A percentile compares a stretch with the other conserved stretches of the same genome.
These are phyloP conservation scores for Talaromyces marneffei DNA, from an alignment of 2,329 filamentous ascomycete genomes.

Conservation along the genomic window DNA sequence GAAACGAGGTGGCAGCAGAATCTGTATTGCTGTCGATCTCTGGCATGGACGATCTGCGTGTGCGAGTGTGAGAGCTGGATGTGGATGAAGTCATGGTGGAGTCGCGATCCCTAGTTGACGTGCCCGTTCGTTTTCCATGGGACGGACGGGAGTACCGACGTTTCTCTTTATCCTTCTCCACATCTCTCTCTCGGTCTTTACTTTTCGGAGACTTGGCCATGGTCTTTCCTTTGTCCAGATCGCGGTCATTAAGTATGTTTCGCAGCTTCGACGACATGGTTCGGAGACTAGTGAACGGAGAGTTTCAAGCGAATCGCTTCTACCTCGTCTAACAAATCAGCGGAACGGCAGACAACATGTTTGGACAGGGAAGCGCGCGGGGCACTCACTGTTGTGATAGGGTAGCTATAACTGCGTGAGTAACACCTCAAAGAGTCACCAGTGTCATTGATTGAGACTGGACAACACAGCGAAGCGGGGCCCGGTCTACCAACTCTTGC, in stretches of 20 bases:
- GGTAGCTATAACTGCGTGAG: slow-evolving; percentile 3
- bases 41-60: slow-evolving; percentile 15
- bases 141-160: slow-evolving; percentile 12
- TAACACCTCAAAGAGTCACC: background rate
- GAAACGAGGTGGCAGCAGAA: slow-evolving; percentile 33
- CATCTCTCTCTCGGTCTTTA: slow-evolving; percentile 19
- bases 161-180: slow-evolving; percentile 15
- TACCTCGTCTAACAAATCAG: slow-evolving; percentile 3
- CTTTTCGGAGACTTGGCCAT: slow-evolving; percentile 18
- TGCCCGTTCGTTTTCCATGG: slow-evolving; percentile 16
- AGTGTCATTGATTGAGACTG: background rate
- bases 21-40: slow-evolving; percentile 17
- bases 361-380: slow-evolving; percentile 5
- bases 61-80: slow-evolving; percentile 13
- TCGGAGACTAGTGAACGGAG: background rate
- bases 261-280: slow-evolving; percentile 14
- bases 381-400: slow-evolving; percentile 7
- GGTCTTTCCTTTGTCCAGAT: slow-evolving; percentile 10
- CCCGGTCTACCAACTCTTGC: slow-evolving; percentile 4
- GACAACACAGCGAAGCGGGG: slow-evolving; percentile 6
- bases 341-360: background rate
- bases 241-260: slow-evolving; percentile 11
- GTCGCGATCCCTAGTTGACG: slow-evolving; percentile 17
- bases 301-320: slow-evolving; percentile 3
- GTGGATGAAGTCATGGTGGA: slow-evolving; percentile 15